phyloP scores from a whole-genome alignment of 2,329 filamentous ascomycete genomes.

The Talaromyces rugulosus region DNA sequence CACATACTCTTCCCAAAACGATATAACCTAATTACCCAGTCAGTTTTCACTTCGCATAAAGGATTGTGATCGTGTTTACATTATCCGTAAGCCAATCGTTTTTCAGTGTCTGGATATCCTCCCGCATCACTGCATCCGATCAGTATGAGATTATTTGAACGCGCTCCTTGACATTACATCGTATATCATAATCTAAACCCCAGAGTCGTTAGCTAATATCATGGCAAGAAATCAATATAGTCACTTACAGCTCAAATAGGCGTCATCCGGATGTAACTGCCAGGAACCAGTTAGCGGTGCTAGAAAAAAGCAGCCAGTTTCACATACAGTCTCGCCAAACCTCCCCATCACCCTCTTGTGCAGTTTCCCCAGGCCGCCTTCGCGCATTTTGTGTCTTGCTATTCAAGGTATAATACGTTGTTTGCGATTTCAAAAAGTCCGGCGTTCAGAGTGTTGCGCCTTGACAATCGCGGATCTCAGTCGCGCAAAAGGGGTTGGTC shows the following conservation, averaged over 20 bases:
- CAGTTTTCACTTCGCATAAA: constrained; percentile 14
- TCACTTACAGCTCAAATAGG: constrained; percentile 64
- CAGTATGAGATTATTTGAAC: background rate
- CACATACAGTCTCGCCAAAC: constrained; percentile 34
- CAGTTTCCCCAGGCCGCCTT: constrained; percentile 20
- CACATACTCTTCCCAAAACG: constrained; percentile 90
- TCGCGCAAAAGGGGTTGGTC: background rate
- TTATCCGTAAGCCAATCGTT: constrained; percentile 97
- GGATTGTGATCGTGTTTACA: constrained; percentile 43
- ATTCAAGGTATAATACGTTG: no score
- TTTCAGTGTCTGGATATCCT: constrained; percentile 83
- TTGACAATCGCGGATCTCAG: background rate
- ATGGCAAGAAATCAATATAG: background rate
- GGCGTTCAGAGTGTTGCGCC: background rate
- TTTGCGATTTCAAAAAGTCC: background rate
- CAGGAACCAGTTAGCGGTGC: background rate
- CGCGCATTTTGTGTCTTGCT: constrained; percentile 4
- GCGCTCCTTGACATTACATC: constrained; percentile 47
- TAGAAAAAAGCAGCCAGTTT: background rate
- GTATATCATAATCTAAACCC: constrained; percentile 57
- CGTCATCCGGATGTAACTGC: constrained; percentile 58
- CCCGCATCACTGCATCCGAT: constrained; percentile 66
- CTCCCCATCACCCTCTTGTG: constrained; percentile 34
- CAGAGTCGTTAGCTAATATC: background rate
- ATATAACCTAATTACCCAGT: constrained; percentile 65